Evolutionary conservation across 163 green algal genomes (phyloP).

Genomic region (Scenedesmus sp.): DNA sequence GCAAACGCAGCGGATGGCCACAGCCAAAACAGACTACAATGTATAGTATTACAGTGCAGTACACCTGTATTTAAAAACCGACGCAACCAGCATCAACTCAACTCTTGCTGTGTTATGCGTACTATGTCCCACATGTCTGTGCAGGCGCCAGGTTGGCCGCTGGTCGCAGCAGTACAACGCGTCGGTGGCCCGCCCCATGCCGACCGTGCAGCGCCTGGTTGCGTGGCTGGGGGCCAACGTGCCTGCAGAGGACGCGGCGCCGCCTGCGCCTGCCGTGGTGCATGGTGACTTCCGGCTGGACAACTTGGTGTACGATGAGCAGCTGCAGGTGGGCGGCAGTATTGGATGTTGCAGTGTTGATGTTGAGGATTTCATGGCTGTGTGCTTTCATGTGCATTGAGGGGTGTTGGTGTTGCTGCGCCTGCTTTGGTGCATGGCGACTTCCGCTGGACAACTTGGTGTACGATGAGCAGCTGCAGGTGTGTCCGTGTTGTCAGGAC

Average conservation of each 20-base stretch:
- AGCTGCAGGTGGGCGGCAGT: constrained; percentile 34
- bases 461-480: constrained; percentile 56
- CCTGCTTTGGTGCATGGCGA: constrained; percentile 71
- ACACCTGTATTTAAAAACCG: no score
- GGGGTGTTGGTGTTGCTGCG: background rate
- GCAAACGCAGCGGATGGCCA: no score
- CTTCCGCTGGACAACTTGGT: constrained; percentile 97
- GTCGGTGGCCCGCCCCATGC: constrained; percentile 56
- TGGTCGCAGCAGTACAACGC: constrained; percentile 91
- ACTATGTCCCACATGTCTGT: background rate
- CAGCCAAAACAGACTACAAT: no score
- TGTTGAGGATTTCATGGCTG: background rate
- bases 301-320: constrained; percentile 91
- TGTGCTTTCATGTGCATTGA: background rate
- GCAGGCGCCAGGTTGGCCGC: constrained; percentile 77
- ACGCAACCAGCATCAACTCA: no score
- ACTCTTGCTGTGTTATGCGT: no score
- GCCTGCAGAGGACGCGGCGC: constrained; percentile 29
- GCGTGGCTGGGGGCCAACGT: constrained; percentile 86
- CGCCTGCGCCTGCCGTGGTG: constrained; percentile 44
- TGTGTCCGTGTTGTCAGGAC: background rate
- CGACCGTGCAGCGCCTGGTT: constrained; percentile 77
- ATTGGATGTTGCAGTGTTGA: background rate
- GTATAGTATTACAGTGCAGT: no score
- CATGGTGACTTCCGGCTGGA: constrained; percentile 93